Evolutionary conservation across 805 yeast genomes (phyloP).

Genomic region (Naumovozyma dairenensis): DNA sequence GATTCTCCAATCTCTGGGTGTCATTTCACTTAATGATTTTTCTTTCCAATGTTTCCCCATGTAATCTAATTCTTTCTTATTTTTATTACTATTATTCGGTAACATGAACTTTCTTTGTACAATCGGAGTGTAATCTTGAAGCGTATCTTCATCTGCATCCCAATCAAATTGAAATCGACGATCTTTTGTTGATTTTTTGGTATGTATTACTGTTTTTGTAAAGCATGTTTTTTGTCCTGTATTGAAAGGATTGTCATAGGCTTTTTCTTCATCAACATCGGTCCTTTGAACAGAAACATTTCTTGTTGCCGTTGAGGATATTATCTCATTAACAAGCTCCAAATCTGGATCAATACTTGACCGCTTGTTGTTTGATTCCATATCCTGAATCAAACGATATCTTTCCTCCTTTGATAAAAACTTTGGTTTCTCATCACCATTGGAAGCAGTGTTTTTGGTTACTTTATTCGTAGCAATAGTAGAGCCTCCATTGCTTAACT

Average conservation of each 20-base stretch:
- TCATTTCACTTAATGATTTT: conserved; percentile 58
- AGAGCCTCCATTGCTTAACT: conserved; percentile 1
- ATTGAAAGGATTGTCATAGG: no score
- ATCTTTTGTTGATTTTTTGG: conserved; percentile 16
- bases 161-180: conserved; percentile 64
- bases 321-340: not conserved
- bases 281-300: no score
- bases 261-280: no score
- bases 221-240: no score
- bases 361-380: not conserved
- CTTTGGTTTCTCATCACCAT: conserved; percentile 29
- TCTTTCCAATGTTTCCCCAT: conserved; percentile 49
- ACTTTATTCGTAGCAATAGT: conserved; percentile 3
- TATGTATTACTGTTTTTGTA: conserved; percentile 4
- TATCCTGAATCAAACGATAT: conserved; percentile 6
- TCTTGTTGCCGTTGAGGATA: not conserved
- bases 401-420: conserved; percentile 42
- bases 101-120: conserved; percentile 9
- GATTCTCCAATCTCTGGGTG: conserved; percentile 80
- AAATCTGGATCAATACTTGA: not conserved
- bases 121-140: conserved; percentile 34
- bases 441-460: no score
- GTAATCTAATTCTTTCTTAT: conserved; percentile 10
- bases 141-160: conserved; percentile 61
- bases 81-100: conserved; percentile 2